Conservation (phyloP, 169 alveolate genomes). For the Theileria orientalis region DNA sequence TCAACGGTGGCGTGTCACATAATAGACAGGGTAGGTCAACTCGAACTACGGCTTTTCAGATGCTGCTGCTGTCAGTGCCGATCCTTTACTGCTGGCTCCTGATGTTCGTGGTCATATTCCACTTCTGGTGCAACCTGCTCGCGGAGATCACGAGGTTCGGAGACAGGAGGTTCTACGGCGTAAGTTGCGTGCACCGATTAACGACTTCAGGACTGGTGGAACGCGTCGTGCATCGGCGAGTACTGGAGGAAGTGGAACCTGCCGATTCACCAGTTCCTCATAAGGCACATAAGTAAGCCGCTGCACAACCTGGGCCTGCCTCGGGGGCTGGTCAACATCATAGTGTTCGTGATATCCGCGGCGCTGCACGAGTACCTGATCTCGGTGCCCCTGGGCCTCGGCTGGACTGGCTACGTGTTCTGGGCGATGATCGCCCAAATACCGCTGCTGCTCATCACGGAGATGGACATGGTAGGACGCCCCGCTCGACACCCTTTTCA, state of each 20-base stretch:
- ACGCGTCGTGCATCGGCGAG: slow-evolving; percentile 87
- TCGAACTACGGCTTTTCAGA: slow-evolving; percentile 24
- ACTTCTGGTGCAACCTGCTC: slow-evolving; percentile 88
- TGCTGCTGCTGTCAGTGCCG: slow-evolving; percentile 87
- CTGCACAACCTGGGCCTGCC: slow-evolving; percentile 80
- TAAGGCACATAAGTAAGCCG: slow-evolving; percentile 92
- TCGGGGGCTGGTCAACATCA: slow-evolving; percentile 68
- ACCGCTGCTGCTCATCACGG: slow-evolving; percentile 75
- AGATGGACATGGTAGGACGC: slow-evolving; percentile 54
- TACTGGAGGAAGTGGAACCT: slow-evolving; percentile 93
- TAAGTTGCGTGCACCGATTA: slow-evolving; percentile 10
- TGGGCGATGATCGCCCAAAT: slow-evolving; percentile 73
- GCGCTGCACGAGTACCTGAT: slow-evolving; percentile 85
- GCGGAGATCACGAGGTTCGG: slow-evolving; percentile 93
- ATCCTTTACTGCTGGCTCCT: slow-evolving; percentile 90
- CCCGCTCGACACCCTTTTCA: slow-evolving; percentile 9
- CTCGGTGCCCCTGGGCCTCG: slow-evolving; percentile 85
- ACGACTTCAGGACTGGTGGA: slow-evolving; percentile 90
- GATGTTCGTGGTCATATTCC: slow-evolving; percentile 88
- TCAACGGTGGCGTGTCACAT: slow-evolving; percentile 53
- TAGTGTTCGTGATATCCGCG: slow-evolving; percentile 86
- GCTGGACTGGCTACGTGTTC: slow-evolving; percentile 89
- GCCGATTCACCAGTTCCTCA: slow-evolving; percentile 91
- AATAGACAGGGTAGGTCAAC: slow-evolving; percentile 59
- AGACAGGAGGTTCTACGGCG: slow-evolving; percentile 89